Evolutionary conservation across 1,284 basidiomycete genomes (phyloP), one percentile per base, ranked within the genome.

Genomic region (Tylopilus microsporus): DNA sequence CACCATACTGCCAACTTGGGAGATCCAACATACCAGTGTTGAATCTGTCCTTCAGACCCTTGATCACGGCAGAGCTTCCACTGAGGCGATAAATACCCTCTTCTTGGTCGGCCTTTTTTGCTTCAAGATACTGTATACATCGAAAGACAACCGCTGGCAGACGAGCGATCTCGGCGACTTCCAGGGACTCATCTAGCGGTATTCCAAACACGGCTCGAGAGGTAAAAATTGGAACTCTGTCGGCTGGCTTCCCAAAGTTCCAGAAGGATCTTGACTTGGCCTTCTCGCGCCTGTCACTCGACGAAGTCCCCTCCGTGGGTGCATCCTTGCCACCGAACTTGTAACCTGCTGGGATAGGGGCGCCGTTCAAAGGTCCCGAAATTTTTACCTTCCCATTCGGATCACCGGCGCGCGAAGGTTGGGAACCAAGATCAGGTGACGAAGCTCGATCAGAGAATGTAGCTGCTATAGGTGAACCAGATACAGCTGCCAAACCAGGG

Each of bases 31-130:
- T 67, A 91, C 91, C 90, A 63, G 79, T 73, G 73, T 98, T 97
- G 77, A 98, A 99, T 60, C 87, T 83, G 69, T 98, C 96, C 69
- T 91, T 94, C 59, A 99, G 79, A 49, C 80, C 85, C 79, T 98
- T 98, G 78, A 98, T 95, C 55, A 95, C 93, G 34, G 93, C 92
- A 59, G 91, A 91, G 68, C 90, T 93, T 10, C 94, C 94, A 66
- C 90, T 94, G 56, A 99, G 77, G 55, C 96, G 86, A 75, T 99
- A 99, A 64, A 99, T 97, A 42, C 96, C 96, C 75, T 99, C 96
- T 70, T 99, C 96, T 67, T 91, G 85, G 64, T 97, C 91, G 12
- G 96, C 96, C 68, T 92, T 84, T 74, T 93, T 93, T 39, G 86
- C 83, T 77, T 96, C 92, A 57, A 95, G 77, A 74, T 92, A 95